Evolutionary conservation across 495 filamentous ascomycete genomes (phyloP), one percentile per base, ranked within the genome.

Genomic region (Astrothelium macrocarpum): DNA sequence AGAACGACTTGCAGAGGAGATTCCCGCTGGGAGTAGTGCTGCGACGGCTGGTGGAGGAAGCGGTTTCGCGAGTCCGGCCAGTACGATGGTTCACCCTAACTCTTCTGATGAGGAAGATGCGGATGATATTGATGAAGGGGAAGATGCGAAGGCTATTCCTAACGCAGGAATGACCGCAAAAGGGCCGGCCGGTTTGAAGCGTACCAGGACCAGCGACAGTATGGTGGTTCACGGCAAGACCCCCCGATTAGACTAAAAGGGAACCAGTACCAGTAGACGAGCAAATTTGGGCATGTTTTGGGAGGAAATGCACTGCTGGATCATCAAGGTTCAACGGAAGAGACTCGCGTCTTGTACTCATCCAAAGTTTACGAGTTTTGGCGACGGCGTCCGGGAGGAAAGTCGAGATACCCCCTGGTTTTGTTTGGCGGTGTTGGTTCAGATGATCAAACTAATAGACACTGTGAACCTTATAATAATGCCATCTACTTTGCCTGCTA

Each of bases 31-130:
- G 2, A 77, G 75, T 56, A 72, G 69, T 2, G 75, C 75, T 11
- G 75, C 75, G 1, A 76, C 75, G 2, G 73, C 68, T 42, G 74
- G 70, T 12, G 75, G 75, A n/a, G 74, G 75, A 1, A 73, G 70
- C 53, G 75, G 75, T 10, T 76, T 72, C 61, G 68, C 65, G n/a
- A 76, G 68, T 56, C 75, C 75, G n/a, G 63, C 61, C 29, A 31
- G 25, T 26, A 61, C 36, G 11, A 32, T 64, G 12, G 32, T 18
- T 9, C 16, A 31, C 25, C 26, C 25, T 4, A 45, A 62, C 20
- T 53, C 60, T 7, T 28, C 11, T 42, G 53, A 45, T 32, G 34
- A 18, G 39, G 28, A 26, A 7, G 46, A 45, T 16, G 45, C 7
- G 4, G 32, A n/a, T 29, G 32, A 20, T 0, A 32, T 29, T 28